Conservation (phyloP, 345 rosid genomes). For the Hypericum androsaemum region DNA sequence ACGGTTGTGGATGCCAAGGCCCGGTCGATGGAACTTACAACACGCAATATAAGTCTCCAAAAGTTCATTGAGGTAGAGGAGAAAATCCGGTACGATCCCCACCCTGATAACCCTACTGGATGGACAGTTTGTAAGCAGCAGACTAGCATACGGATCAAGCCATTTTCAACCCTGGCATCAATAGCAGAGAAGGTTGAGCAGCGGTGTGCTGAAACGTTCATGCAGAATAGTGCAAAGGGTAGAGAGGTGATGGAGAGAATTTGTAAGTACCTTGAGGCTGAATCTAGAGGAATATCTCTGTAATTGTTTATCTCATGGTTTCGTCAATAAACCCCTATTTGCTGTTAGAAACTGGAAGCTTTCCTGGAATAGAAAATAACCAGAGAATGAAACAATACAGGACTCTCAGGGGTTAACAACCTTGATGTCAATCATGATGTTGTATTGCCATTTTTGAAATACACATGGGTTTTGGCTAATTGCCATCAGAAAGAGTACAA, state of each 20-base stretch:
- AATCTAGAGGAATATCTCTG: conserved; percentile 47
- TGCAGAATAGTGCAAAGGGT: conserved; percentile 87
- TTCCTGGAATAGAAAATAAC: conserved; percentile 12
- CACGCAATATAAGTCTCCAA: conserved; percentile 75
- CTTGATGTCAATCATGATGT: no score
- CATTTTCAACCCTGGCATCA: conserved; percentile 80
- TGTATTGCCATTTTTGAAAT: no score
- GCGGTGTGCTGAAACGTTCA: conserved; percentile 73
- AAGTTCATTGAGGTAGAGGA: conserved; percentile 91
- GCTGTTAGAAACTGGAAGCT: neutral
- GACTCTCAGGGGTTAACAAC: no score
- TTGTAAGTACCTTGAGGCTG: conserved; percentile 91
- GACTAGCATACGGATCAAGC: conserved; percentile 82
- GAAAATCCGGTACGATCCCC: conserved; percentile 73
- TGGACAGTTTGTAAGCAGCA: conserved; percentile 87
- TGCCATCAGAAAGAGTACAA: no score
- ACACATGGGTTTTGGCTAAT: no score
- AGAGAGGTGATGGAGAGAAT: conserved; percentile 96
- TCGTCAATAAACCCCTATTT: neutral
- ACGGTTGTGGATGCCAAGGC: conserved; percentile 74
- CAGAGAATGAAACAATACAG: no score
- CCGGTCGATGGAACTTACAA: conserved; percentile 77
- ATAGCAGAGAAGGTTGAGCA: conserved; percentile 98
- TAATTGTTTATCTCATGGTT: conserved; percentile 14
- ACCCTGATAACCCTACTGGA: conserved; percentile 65